These are phyloP conservation scores for Lavandula angustifolia DNA, from an alignment of 257 asterid genomes.

Conservation along the genomic window DNA sequence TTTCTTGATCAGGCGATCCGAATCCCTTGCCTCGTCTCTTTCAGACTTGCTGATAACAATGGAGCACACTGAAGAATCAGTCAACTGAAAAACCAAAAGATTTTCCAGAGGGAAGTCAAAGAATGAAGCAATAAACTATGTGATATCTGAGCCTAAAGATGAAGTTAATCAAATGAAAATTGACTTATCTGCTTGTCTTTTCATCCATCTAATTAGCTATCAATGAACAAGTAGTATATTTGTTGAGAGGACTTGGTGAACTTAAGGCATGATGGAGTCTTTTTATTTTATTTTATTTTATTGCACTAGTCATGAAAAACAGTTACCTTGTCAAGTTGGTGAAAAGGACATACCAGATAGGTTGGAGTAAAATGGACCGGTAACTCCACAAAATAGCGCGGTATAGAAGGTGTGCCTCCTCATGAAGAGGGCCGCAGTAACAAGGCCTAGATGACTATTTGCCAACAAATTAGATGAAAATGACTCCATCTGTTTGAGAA, in stretches of 20 bases:
- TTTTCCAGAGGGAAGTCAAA: constrained; percentile 1
- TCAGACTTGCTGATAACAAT: background rate
- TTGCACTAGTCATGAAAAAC: background rate
- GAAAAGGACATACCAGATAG: background rate
- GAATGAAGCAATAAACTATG: background rate
- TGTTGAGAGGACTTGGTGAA: constrained; percentile 7
- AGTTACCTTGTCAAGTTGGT: background rate
- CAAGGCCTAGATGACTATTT: background rate
- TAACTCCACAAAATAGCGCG: background rate
- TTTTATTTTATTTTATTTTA: too few relatives aligned
- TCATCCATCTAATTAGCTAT: constrained; percentile 23
- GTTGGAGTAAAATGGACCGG: background rate
- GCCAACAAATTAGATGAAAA: background rate
- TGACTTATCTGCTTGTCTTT: constrained; percentile 21
- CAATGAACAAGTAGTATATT: background rate
- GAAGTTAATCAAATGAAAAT: background rate
- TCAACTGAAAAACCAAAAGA: constrained; percentile 3
- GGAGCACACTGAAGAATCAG: constrained; percentile 17
- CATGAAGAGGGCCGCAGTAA: background rate
- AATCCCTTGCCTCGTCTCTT: background rate
- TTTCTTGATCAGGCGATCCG: background rate
- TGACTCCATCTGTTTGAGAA: background rate
- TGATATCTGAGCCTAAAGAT: background rate
- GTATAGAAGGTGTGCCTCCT: constrained; percentile 1
- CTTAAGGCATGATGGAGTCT: background rate